These are phyloP conservation scores for Parastagonospora nodorum DNA, from an alignment of 2,329 filamentous ascomycete genomes.

Conservation along the genomic window DNA sequence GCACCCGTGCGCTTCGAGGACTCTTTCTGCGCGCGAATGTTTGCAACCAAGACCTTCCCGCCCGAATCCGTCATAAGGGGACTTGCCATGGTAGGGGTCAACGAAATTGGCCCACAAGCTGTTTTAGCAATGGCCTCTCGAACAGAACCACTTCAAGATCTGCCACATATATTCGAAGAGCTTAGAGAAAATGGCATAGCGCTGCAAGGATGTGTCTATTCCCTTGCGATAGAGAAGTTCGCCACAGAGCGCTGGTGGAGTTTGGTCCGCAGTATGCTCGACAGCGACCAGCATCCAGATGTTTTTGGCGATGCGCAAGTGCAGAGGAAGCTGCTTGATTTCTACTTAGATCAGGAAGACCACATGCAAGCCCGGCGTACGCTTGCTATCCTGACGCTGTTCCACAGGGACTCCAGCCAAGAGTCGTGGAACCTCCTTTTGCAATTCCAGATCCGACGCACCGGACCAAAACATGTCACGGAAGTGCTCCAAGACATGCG, in stretches of 20 bases:
- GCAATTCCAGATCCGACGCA: constrained; percentile 44
- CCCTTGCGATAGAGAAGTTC: constrained; percentile 67
- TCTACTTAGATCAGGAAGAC: constrained; percentile 58
- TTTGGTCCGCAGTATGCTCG: constrained; percentile 58
- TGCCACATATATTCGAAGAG: constrained; percentile 64
- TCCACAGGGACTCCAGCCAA: constrained; percentile 40
- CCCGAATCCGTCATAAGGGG: constrained; percentile 74
- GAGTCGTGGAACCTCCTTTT: constrained; percentile 56
- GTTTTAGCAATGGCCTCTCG: constrained; percentile 77
- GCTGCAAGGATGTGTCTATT: constrained; percentile 67
- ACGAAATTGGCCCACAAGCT: constrained; percentile 74
- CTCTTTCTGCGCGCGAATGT: constrained; percentile 75
- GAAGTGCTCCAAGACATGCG: constrained; percentile 58
- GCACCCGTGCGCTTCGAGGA: constrained; percentile 60
- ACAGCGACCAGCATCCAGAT: constrained; percentile 69
- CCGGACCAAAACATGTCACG: constrained; percentile 30
- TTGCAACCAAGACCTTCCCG: constrained; percentile 76
- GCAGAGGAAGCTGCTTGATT: constrained; percentile 60
- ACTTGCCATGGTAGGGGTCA: constrained; percentile 71
- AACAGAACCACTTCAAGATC: constrained; percentile 59
- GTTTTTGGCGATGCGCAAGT: constrained; percentile 60
- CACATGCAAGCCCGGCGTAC: constrained; percentile 60
- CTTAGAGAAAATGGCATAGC: constrained; percentile 67
- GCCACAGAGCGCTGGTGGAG: constrained; percentile 61
- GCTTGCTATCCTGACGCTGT: constrained; percentile 58